phyloP scores from a whole-genome alignment of 202 grass and related monocot species.

The Elaeis oleifera region DNA sequence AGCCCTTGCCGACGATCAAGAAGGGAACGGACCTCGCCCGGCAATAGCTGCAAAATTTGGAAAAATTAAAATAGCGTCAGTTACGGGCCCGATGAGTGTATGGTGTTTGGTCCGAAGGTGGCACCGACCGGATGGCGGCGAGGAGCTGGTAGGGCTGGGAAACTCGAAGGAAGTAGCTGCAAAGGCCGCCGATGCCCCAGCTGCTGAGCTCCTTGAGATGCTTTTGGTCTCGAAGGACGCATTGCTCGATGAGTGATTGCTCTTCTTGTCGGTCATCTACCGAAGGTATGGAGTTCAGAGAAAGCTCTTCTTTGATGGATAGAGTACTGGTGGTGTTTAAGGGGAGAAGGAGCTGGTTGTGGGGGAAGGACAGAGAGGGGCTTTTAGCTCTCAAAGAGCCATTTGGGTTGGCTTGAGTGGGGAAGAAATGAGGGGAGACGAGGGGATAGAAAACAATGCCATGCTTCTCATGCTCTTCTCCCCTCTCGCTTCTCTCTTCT shows the following conservation, averaged over 20 bases:
- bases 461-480: neutral
- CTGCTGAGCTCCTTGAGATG: slow-evolving; percentile 12
- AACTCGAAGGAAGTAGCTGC: slow-evolving; percentile 15
- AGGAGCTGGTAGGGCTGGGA: slow-evolving; percentile 8
- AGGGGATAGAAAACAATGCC: slow-evolving; percentile 2
- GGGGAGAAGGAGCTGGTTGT: neutral
- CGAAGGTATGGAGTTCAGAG: neutral
- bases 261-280: neutral
- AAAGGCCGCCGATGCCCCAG: slow-evolving; percentile 18
- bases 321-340: neutral
- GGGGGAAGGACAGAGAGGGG: neutral
- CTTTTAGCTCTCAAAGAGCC: neutral
- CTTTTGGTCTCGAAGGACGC: slow-evolving; percentile 5
- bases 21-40: neutral
- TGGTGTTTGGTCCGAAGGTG: neutral
- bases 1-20: slow-evolving; percentile 11
- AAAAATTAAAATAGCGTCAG: neutral
- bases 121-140: slow-evolving; percentile 4
- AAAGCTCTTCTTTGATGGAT: slow-evolving; percentile 6
- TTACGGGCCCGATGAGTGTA: neutral
- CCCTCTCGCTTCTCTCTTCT: neutral
- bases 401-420: neutral
- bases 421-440: neutral
- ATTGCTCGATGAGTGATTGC: neutral
- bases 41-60: neutral